Evolutionary conservation across 768 basidiomycete species (phyloP), one percentile per base, ranked within the genome.

Genomic region (Kwoniella pini): DNA sequence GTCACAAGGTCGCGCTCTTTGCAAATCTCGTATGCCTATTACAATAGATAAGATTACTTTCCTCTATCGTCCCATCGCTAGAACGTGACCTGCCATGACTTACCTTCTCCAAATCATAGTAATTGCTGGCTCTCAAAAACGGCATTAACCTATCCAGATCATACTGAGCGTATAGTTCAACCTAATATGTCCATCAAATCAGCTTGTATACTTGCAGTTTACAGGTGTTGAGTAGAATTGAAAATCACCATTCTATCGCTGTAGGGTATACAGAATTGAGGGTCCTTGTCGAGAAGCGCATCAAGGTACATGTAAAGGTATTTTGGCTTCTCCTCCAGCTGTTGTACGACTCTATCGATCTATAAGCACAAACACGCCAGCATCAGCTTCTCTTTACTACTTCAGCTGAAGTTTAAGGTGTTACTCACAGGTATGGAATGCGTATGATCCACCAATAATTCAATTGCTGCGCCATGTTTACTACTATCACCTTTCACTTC

Each of bases 231-330:
- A 7, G 33, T 7, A 6, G 12, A 6, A 28, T 40, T 46, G 13
- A 39, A 4, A 63, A 80, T n/a, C 64, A 88, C 88, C 82, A 91
- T 90, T 13, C 86, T 81, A 74, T 98, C 92, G 21, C 89, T 89
- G 77, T 91, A 97, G 27, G 85, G 86, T 1, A 86, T 82, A 1
- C 87, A 86, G 15, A 92, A 80, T 65, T 88, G 85, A 0, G 91
- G 84, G 66, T 98, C 96, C 76, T 88, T 91, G 64, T 87, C 85
- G 66, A 90, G 88, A 53, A 99, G 80, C 0, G 91, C 88, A 70
- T 96, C 92, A 39, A 99, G 84, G 79, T 98, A 98, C 60, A 93
- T 82, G 80, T 94, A 97, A 11, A 98, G 84, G 77, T 90, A 96
- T 57, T 86, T 83, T 2, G 90, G 86, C 54, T 86, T 83, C 43